Percentiles rank a stretch among this genome's conserved stretches.
phyloP scores from a whole-genome alignment of 176 grass and related monocot species.

The Elymus sibiricus region DNA sequence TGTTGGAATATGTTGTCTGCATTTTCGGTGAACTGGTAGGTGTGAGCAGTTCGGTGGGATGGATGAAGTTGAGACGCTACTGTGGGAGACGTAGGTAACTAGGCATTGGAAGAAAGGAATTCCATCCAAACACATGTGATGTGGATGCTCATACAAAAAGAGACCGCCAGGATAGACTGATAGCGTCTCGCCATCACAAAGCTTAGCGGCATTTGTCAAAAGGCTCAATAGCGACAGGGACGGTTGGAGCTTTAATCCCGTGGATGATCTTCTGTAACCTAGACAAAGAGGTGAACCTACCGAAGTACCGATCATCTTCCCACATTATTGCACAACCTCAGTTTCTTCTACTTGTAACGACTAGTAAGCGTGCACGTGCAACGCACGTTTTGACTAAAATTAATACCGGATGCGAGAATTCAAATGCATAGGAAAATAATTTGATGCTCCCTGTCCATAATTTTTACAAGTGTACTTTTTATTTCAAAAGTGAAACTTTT shows the following conservation, averaged over 20 bases:
- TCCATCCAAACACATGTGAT: background rate
- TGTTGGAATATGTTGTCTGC: background rate
- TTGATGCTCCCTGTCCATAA: too few species aligned
- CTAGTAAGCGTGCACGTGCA: too few species aligned
- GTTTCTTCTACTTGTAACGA: too few species aligned
- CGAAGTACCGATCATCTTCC: background rate
- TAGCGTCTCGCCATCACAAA: conserved; percentile 15
- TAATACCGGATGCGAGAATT: too few species aligned
- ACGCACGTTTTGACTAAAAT: too few species aligned
- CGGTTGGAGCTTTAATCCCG: background rate
- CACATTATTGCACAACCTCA: background rate
- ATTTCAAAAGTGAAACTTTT: too few species aligned
- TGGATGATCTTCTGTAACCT: conserved; percentile 10
- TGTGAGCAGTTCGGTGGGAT: background rate
- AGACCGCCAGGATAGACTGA: background rate
- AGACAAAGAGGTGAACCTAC: background rate
- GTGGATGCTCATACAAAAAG: background rate
- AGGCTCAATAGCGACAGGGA: background rate
- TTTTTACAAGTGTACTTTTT: too few species aligned
- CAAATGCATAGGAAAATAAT: too few species aligned
- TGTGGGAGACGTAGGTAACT: background rate
- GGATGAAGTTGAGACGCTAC: background rate
- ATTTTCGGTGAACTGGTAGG: background rate
- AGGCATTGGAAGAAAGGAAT: background rate
- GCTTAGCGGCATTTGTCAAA: conserved; percentile 36